A percentile compares a stretch with the other conserved stretches of the same genome.
Evolutionary conservation across 805 yeast species (phyloP).

Genomic region (Monosporozyma yasuniensis): DNA sequence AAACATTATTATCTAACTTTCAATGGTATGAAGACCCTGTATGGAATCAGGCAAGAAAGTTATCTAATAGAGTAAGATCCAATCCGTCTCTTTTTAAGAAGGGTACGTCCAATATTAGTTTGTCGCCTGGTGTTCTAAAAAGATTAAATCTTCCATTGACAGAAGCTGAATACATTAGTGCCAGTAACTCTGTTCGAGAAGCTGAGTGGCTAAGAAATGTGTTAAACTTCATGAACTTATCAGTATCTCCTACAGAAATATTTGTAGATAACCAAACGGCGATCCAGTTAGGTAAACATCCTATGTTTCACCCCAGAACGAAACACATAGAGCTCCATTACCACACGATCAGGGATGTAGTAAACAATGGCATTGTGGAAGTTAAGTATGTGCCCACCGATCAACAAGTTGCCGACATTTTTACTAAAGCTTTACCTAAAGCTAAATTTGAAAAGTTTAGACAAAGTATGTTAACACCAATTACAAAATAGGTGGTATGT

Average conservation of each 20-base stretch:
- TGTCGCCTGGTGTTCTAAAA: too few relatives aligned
- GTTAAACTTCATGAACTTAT: too few relatives aligned
- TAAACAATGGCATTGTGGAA: neutral
- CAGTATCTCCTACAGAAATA: too few relatives aligned
- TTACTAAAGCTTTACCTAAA: conserved; percentile 2
- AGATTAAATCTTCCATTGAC: too few relatives aligned
- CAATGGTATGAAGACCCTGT: conserved; percentile 27
- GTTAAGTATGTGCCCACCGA: conserved; percentile 1
- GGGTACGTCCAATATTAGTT: neutral
- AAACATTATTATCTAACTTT: conserved; percentile 15
- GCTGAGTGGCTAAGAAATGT: too few relatives aligned
- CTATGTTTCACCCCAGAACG: conserved; percentile 5
- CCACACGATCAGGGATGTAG: conserved; percentile 6
- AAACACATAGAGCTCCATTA: conserved; percentile 7
- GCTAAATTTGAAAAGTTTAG: too few relatives aligned
- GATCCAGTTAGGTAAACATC: conserved; percentile 2
- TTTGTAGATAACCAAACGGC: conserved; percentile 8
- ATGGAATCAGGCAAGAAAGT: conserved; percentile 24
- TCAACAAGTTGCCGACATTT: conserved; percentile 7
- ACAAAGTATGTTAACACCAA: too few relatives aligned
- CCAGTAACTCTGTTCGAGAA: too few relatives aligned
- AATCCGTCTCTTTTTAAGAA: neutral
- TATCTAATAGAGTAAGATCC: conserved; percentile 15
- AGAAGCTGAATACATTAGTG: too few relatives aligned
- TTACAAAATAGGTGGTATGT: too few relatives aligned